Percentiles rank a stretch among this genome's conserved stretches.
phyloP scores from a whole-genome alignment of 495 filamentous ascomycete species.

The Jackrogersella multiformis region DNA sequence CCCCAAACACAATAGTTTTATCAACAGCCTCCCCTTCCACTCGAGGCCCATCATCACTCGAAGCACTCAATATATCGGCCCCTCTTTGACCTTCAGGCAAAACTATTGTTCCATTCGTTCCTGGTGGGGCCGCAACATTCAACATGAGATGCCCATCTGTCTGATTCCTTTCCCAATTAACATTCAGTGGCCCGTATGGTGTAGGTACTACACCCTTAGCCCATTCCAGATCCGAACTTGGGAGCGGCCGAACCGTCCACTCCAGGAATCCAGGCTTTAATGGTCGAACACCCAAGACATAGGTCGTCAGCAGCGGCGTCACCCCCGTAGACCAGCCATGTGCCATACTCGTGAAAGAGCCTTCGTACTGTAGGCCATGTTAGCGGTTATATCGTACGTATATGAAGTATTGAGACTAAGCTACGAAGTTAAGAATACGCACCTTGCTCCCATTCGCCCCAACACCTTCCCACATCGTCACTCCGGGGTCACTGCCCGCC shows the following conservation, averaged over 20 bases:
- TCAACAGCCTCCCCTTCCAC: background rate
- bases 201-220: slow-evolving; percentile 54
- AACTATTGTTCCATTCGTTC: slow-evolving; percentile 37
- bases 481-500: slow-evolving; percentile 53
- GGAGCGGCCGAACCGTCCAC: slow-evolving; percentile 50
- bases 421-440: background rate
- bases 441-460: slow-evolving; percentile 48
- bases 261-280: slow-evolving; percentile 49
- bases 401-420: background rate
- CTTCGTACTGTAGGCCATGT: slow-evolving; percentile 49
- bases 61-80: slow-evolving; percentile 18
- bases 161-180: slow-evolving; percentile 47
- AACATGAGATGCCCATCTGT: slow-evolving; percentile 30
- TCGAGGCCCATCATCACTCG: background rate
- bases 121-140: slow-evolving; percentile 39
- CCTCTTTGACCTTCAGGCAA: slow-evolving; percentile 25
- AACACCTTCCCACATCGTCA: slow-evolving; percentile 55
- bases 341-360: slow-evolving; percentile 49
- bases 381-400: background rate
- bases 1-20: slow-evolving; percentile 30
- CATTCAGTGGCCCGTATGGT: slow-evolving; percentile 47
- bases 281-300: slow-evolving; percentile 55
- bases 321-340: slow-evolving; percentile 57
- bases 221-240: slow-evolving; percentile 48
- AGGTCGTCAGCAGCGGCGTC: slow-evolving; percentile 49